Evolutionary conservation across 148 eudicot genomes (phyloP).

Genomic region (Polygonum maritimum): DNA sequence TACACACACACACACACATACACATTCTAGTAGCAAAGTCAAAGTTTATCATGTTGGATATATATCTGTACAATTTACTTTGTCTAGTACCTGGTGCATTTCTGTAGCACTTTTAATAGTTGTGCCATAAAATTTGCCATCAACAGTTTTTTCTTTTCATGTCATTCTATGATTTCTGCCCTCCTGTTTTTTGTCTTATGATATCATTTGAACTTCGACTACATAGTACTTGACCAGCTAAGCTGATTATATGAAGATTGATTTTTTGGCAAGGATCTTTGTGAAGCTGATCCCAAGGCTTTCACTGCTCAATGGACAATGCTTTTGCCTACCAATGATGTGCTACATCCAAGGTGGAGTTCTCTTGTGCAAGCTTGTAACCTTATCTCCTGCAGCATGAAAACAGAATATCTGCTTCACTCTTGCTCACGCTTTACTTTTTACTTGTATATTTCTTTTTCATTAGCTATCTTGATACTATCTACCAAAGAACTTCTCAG

Average conservation of each 20-base stretch:
- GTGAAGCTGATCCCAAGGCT: conserved; percentile 84
- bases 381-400: neutral
- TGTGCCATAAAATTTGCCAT: neutral
- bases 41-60: neutral
- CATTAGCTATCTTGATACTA: neutral
- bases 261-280: conserved; percentile 60
- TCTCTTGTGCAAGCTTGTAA: neutral
- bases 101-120: neutral
- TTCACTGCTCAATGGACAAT: conserved; percentile 86
- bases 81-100: neutral
- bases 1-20: neutral
- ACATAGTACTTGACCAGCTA: neutral
- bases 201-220: neutral
- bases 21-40: neutral
- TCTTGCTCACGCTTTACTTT: conserved; percentile 4
- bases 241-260: neutral
- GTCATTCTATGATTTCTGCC: neutral
- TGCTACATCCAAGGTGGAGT: conserved; percentile 73
- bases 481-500: neutral
- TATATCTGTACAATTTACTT: neutral
- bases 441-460: neutral
- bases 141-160: neutral
- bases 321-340: conserved; percentile 88
- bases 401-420: neutral
- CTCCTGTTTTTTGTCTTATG: neutral